phyloP scores from a whole-genome alignment of 371 early-diverging fungal genomes.

The Rhizopus stolonifer region DNA sequence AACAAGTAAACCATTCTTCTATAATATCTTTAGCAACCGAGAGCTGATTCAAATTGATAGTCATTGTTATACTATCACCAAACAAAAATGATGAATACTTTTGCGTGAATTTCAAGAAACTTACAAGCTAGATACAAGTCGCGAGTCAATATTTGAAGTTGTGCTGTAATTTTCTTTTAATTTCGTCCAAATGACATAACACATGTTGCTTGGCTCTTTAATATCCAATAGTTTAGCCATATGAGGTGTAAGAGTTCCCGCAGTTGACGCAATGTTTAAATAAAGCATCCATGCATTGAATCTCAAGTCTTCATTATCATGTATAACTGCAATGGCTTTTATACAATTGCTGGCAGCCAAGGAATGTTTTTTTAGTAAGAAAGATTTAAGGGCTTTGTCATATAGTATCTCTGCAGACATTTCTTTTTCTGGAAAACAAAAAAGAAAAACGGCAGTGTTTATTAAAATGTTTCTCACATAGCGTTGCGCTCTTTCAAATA shows the following conservation, averaged over 20 bases:
- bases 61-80: slow-evolving; percentile 30
- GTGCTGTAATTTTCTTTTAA: slow-evolving; percentile 16
- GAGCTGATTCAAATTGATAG: slow-evolving; percentile 22
- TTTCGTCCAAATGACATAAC: slow-evolving; percentile 29
- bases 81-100: neutral
- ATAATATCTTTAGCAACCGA: slow-evolving; percentile 31
- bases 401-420: slow-evolving; percentile 18
- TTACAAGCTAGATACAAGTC: slow-evolving; percentile 40
- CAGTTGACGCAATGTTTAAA: slow-evolving; percentile 34
- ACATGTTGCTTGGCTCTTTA: slow-evolving; percentile 15
- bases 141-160: slow-evolving; percentile 24
- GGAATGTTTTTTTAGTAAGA: slow-evolving; percentile 23
- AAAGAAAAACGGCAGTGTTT: neutral
- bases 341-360: slow-evolving; percentile 21
- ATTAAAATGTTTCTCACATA: neutral
- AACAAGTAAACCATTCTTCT: slow-evolving; percentile 38
- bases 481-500: too few relatives aligned
- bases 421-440: neutral
- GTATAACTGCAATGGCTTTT: slow-evolving; percentile 15
- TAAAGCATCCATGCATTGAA: slow-evolving; percentile 34
- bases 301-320: slow-evolving; percentile 2
- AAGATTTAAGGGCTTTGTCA: slow-evolving; percentile 27
- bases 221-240: slow-evolving; percentile 14
- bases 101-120: neutral
- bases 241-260: slow-evolving; percentile 1